Percentiles rank a stretch among this genome's conserved stretches.
Conservation (phyloP, 2,329 filamentous ascomycete genomes). For the Rutstroemia sp. region DNA sequence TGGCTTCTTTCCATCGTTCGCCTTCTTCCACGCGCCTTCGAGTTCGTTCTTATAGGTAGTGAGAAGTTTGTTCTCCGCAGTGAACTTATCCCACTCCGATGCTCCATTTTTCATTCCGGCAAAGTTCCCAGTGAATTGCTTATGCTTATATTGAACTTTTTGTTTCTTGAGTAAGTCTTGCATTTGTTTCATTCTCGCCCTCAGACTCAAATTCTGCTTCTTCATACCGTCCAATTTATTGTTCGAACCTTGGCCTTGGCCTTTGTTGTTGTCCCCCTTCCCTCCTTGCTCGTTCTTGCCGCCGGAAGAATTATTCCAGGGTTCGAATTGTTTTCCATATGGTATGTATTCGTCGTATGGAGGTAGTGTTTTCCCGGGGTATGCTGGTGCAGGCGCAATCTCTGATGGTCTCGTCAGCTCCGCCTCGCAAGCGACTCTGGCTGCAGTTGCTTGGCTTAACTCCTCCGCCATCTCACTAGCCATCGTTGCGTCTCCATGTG, state of each 20-base stretch:
- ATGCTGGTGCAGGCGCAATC: slow-evolving; percentile 8
- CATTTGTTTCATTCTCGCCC: neutral
- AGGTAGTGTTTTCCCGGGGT: slow-evolving; percentile 2
- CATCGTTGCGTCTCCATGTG: neutral
- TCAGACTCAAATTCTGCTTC: neutral
- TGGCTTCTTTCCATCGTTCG: neutral
- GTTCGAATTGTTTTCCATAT: neutral
- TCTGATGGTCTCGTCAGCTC: slow-evolving; percentile 3
- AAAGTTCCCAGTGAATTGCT: neutral
- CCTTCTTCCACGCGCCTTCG: neutral
- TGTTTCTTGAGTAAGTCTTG: neutral
- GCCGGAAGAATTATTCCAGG: neutral
- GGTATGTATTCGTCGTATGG: neutral
- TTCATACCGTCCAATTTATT: neutral
- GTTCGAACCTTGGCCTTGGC: neutral
- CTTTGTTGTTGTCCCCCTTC: neutral
- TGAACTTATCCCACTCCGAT: neutral
- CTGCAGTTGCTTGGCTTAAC: neutral
- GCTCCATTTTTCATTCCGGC: neutral
- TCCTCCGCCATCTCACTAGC: neutral
- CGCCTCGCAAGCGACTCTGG: slow-evolving; percentile 1
- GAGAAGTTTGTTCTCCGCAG: neutral
- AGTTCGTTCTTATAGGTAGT: neutral
- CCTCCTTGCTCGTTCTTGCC: neutral
- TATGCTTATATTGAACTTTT: neutral